Percentiles rank a stretch among this genome's conserved stretches.
These are phyloP conservation scores for Hypoxylon fragiforme DNA, from an alignment of 495 filamentous ascomycete genomes.

Conservation along the genomic window DNA sequence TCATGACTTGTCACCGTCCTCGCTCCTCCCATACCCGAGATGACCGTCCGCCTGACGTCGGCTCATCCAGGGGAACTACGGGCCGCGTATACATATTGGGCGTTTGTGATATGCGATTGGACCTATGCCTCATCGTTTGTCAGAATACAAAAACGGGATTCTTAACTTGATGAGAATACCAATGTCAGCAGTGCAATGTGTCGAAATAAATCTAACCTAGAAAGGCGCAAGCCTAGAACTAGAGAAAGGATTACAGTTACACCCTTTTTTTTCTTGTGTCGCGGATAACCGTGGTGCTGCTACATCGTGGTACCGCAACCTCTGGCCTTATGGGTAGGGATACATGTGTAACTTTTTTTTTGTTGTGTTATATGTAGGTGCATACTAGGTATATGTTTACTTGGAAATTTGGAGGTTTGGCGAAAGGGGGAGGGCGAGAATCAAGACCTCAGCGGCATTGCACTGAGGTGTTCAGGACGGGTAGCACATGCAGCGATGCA, in stretches of 20 bases:
- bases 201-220: constrained; percentile 12
- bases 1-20: constrained; percentile 12
- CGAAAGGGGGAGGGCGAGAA: constrained; percentile 30
- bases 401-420: constrained; percentile 31
- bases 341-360: constrained; percentile 21
- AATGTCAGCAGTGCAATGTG: too few relatives aligned
- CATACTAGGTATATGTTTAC: too few relatives aligned
- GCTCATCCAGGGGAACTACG: constrained; percentile 14
- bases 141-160: too few relatives aligned
- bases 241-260: too few relatives aligned
- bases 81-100: constrained; percentile 4
- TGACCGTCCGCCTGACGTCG: constrained; percentile 21
- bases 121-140: not conserved
- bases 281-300: constrained; percentile 37
- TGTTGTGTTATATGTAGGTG: too few relatives aligned
- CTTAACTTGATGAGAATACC: too few relatives aligned
- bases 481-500: constrained; percentile 32
- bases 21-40: constrained; percentile 19
- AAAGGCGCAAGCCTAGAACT: constrained; percentile 29
- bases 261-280: constrained; percentile 30
- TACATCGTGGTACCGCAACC: constrained; percentile 27
- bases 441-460: too few relatives aligned
- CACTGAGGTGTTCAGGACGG: constrained; percentile 33
- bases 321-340: constrained; percentile 40
- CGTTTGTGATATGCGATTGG: constrained; percentile 15